Conservation (phyloP, 306 rosid species). For the Elaeagnus macrophylla region DNA sequence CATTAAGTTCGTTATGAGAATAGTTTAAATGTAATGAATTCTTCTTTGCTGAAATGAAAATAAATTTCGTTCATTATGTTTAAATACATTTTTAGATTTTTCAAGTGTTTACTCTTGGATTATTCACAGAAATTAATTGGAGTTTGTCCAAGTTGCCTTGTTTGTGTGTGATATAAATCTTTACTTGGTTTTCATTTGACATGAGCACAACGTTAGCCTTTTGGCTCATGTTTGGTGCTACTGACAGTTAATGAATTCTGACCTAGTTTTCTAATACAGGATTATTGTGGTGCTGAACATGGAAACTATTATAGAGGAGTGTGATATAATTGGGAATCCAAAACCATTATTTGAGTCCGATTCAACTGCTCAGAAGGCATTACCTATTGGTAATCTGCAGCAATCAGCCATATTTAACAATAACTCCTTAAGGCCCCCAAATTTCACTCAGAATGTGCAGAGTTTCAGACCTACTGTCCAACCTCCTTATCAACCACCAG, state of each 20-base stretch:
- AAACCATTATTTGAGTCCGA: conserved; percentile 34
- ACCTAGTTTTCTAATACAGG: conserved; percentile 33
- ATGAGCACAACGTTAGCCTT: too few species aligned
- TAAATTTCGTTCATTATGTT: too few species aligned
- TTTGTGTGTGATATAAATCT: too few species aligned
- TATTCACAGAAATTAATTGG: too few species aligned
- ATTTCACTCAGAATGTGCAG: conserved; percentile 29
- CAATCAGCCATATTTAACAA: conserved; percentile 28
- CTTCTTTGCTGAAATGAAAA: too few species aligned
- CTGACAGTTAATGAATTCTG: conserved; percentile 1
- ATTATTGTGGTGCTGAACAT: conserved; percentile 69
- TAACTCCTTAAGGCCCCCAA: conserved; percentile 25
- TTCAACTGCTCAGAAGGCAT: conserved; percentile 28
- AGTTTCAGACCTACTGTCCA: conserved; percentile 69
- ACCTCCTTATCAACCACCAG: conserved; percentile 73
- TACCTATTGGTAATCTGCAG: conserved; percentile 22
- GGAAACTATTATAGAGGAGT: conserved; percentile 71
- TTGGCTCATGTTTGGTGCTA: not conserved
- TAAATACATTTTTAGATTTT: too few species aligned
- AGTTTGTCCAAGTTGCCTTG: too few species aligned
- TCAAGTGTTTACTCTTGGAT: not conserved
- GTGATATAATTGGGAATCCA: conserved; percentile 74
- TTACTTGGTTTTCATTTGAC: too few species aligned
- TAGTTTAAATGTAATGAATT: too few species aligned
- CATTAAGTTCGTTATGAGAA: too few species aligned